Evolutionary conservation across 768 basidiomycete genomes (phyloP).

Genomic region (Lanmaoa rubissima): DNA sequence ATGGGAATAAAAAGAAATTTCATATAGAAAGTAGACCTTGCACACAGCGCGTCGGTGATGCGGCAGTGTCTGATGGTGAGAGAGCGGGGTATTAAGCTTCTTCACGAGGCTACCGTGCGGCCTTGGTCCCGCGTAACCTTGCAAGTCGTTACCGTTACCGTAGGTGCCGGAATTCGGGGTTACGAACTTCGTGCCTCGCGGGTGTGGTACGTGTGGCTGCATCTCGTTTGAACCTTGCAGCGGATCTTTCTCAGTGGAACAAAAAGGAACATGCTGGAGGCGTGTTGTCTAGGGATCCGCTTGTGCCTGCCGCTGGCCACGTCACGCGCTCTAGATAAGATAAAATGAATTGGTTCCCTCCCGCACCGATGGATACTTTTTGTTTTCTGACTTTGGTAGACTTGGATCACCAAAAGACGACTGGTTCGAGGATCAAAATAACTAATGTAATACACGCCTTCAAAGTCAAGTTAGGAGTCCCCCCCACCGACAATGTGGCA

Average conservation of each 20-base stretch:
- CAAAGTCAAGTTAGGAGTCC: neutral
- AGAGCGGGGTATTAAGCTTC: constrained; percentile 19
- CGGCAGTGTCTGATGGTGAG: constrained; percentile 2
- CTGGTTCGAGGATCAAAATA: neutral
- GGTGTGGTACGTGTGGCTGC: neutral
- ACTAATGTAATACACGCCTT: neutral
- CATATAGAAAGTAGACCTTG: constrained; percentile 1
- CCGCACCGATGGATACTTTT: neutral
- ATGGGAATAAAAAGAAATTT: neutral
- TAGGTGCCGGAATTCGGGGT: neutral
- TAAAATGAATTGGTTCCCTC: neutral
- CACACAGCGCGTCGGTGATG: constrained; percentile 5
- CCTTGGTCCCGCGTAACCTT: neutral
- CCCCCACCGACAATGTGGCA: neutral
- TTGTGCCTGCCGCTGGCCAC: neutral
- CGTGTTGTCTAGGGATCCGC: neutral
- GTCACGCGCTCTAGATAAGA: constrained; percentile 6
- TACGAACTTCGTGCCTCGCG: constrained; percentile 2
- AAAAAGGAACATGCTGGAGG: constrained; percentile 2
- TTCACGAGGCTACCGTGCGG: constrained; percentile 19
- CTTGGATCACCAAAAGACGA: neutral
- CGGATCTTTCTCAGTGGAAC: neutral
- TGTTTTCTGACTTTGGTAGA: neutral
- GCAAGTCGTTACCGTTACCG: neutral
- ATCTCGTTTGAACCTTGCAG: neutral